These are phyloP conservation scores for Glaciozyma antarctica DNA, from an alignment of 768 basidiomycete genomes.

Conservation along the genomic window DNA sequence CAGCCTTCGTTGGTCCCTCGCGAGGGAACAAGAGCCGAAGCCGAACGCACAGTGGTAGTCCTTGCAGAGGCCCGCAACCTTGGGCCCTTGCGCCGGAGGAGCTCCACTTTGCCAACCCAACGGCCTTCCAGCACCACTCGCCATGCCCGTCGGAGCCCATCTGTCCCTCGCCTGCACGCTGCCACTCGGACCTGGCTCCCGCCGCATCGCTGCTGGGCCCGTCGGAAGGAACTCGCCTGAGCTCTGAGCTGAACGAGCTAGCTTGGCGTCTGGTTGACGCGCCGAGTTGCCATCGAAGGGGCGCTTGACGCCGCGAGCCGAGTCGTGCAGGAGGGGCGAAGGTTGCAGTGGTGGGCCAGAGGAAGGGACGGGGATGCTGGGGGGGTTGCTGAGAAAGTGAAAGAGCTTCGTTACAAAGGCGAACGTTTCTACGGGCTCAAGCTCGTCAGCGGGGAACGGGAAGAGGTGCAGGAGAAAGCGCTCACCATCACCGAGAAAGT, in stretches of 20 bases:
- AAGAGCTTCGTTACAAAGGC: slow-evolving; percentile 77
- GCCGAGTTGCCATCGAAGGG: not conserved
- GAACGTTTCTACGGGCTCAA: slow-evolving; percentile 46
- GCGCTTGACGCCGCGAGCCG: not conserved
- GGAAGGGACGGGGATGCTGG: not conserved
- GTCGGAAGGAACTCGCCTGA: not conserved
- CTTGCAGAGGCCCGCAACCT: not conserved
- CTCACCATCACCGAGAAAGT: slow-evolving; percentile 85
- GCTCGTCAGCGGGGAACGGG: not conserved
- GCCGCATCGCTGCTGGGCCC: not conserved
- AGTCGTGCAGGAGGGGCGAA: not conserved
- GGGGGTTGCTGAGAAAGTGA: slow-evolving; percentile 49
- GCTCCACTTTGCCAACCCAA: not conserved
- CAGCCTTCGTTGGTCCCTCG: not conserved
- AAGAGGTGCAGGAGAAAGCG: slow-evolving; percentile 15
- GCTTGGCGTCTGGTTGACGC: not conserved
- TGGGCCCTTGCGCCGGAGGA: not conserved
- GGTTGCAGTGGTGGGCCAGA: not conserved
- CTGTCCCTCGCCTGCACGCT: not conserved
- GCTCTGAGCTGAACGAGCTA: not conserved
- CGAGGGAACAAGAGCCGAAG: not conserved
- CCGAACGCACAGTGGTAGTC: not conserved
- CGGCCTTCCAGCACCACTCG: slow-evolving; percentile 1
- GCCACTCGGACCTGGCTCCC: not conserved
- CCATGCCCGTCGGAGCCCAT: not conserved